Percentiles rank a stretch among this genome's conserved stretches.
Conservation (phyloP, 1,284 basidiomycete genomes). For the Naganishia cerealis region DNA sequence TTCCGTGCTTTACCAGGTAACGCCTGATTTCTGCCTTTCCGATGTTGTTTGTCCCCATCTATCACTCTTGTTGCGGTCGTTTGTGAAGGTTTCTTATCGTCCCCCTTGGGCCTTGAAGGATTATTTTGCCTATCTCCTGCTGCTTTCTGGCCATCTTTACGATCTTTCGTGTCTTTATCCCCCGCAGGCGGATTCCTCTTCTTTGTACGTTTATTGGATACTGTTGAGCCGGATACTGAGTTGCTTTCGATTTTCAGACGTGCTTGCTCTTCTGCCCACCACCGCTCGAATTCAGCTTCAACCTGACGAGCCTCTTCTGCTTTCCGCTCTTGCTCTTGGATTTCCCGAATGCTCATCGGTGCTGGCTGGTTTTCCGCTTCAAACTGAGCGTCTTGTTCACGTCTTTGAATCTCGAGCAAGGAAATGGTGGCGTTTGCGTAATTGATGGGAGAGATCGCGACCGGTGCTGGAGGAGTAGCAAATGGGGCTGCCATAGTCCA, state of each 20-base stretch:
- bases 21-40: background rate
- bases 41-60: background rate
- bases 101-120: slow-evolving; percentile 5
- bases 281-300: slow-evolving; percentile 75
- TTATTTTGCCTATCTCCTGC: background rate
- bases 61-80: background rate
- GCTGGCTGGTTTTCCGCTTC: slow-evolving; percentile 55
- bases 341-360: slow-evolving; percentile 67
- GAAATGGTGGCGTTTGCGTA: slow-evolving; percentile 58
- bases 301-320: slow-evolving; percentile 56
- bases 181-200: slow-evolving; percentile 3
- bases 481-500: slow-evolving; percentile 33
- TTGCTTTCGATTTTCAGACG: slow-evolving; percentile 10
- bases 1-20: background rate
- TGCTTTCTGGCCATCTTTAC: slow-evolving; percentile 11
- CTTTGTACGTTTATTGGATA: slow-evolving; percentile 6
- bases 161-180: background rate
- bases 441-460: slow-evolving; percentile 35
- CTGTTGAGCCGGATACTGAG: background rate
- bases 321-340: slow-evolving; percentile 72
- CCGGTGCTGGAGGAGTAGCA: slow-evolving; percentile 52
- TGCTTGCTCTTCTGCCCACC: slow-evolving; percentile 82
- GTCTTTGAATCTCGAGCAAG: slow-evolving; percentile 76
- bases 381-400: slow-evolving; percentile 64
- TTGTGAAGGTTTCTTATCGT: slow-evolving; percentile 6